Percentiles rank a stretch among this genome's conserved stretches.
Conservation (phyloP, 495 filamentous ascomycete species). For the Podospora sp. region DNA sequence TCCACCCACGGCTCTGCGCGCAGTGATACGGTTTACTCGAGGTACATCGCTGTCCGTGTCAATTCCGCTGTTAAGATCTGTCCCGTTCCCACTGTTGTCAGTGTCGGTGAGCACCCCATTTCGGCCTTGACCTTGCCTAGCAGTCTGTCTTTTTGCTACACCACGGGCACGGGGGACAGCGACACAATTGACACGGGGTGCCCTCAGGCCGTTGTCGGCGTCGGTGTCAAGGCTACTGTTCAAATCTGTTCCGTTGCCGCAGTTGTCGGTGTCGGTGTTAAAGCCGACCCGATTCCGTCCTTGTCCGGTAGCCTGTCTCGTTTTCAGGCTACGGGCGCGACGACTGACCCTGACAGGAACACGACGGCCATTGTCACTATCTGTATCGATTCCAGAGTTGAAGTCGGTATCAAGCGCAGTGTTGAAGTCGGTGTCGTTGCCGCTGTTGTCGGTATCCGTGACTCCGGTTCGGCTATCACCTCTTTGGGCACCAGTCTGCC, state of each 20-base stretch:
- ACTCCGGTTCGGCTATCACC: not conserved
- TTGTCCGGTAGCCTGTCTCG: not conserved
- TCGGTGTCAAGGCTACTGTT: not conserved
- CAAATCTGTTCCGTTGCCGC: not conserved
- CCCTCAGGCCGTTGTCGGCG: not conserved
- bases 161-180: not conserved
- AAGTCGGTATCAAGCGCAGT: not conserved
- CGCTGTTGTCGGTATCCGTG: not conserved
- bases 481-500: not conserved
- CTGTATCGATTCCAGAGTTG: not conserved
- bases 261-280: not conserved
- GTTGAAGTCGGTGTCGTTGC: not conserved
- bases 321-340: not conserved
- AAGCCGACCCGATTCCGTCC: not conserved
- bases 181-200: not conserved
- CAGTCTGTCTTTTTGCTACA: no score
- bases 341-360: not conserved
- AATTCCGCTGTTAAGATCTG: no score
- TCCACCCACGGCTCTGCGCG: not conserved
- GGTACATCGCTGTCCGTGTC: not conserved
- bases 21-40: not conserved
- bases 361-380: not conserved
- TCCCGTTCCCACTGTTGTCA: no score
- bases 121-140: no score
- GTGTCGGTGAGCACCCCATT: no score